phyloP scores from a whole-genome alignment of 1,139 yeast genomes.

The Pichia sp. region DNA sequence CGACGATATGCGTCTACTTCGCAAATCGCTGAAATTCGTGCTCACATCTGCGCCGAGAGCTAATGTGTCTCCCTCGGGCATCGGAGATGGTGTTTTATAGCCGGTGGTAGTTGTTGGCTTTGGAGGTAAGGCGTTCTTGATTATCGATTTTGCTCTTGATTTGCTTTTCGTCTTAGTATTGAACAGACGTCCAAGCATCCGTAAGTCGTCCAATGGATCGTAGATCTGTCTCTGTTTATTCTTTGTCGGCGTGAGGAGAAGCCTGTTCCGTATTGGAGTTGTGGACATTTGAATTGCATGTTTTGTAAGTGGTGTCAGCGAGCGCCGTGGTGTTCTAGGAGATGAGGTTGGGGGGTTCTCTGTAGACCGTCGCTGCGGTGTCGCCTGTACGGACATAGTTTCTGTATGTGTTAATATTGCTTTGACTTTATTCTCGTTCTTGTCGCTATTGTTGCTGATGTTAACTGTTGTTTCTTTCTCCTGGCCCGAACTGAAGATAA shows the following conservation, averaged over 20 bases:
- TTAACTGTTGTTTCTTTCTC: neutral
- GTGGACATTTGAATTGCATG: slow-evolving; percentile 29
- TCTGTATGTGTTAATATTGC: too few relatives aligned
- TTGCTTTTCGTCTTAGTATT: neutral
- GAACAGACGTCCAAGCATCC: slow-evolving; percentile 29
- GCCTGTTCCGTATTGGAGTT: slow-evolving; percentile 29
- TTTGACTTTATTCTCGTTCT: neutral
- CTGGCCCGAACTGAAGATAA: neutral
- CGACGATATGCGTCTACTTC: neutral
- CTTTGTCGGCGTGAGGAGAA: slow-evolving; percentile 28
- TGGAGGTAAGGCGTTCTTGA: neutral
- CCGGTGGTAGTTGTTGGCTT: neutral
- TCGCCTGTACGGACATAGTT: slow-evolving; percentile 7
- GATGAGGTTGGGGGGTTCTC: slow-evolving; percentile 9
- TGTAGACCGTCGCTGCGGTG: slow-evolving; percentile 9
- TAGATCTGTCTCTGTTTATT: slow-evolving; percentile 25
- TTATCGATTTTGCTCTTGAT: neutral
- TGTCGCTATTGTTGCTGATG: neutral
- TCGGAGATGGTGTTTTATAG: neutral
- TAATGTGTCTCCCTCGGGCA: neutral
- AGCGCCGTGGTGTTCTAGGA: slow-evolving; percentile 21
- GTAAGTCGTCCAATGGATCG: slow-evolving; percentile 31
- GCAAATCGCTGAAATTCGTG: neutral
- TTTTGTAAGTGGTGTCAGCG: slow-evolving; percentile 31
- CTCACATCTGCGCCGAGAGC: neutral